Percentiles rank a stretch among this genome's conserved stretches.
Conservation (phyloP, 106 monocot species). For the Dactylorhiza incarnata region DNA sequence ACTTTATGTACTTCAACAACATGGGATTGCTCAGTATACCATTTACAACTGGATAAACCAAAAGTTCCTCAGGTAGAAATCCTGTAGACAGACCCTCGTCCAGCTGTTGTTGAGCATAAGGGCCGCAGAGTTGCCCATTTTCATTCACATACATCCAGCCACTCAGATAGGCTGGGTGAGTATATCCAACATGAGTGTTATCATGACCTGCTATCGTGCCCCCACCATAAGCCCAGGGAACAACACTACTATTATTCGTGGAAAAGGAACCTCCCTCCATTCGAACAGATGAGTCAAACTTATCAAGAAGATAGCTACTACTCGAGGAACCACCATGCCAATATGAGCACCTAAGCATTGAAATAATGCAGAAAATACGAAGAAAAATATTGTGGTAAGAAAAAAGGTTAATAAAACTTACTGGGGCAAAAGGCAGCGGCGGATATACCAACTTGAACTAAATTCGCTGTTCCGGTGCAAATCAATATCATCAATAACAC, state of each 20-base stretch:
- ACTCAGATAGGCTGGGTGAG: slow-evolving; percentile 21
- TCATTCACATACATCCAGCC: slow-evolving; percentile 74
- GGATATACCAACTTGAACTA: background rate
- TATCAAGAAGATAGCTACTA: slow-evolving; percentile 9
- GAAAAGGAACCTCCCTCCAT: slow-evolving; percentile 30
- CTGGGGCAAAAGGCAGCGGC: background rate
- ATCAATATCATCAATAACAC: background rate
- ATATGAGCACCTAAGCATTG: slow-evolving; percentile 17
- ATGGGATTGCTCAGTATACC: slow-evolving; percentile 36
- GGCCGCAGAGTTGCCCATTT: slow-evolving; percentile 59
- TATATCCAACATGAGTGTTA: slow-evolving; percentile 16
- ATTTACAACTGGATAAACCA: slow-evolving; percentile 54
- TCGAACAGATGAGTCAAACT: slow-evolving; percentile 17
- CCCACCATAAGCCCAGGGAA: slow-evolving; percentile 6
- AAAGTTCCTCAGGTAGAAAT: slow-evolving; percentile 54
- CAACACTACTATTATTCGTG: slow-evolving; percentile 13
- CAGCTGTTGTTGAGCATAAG: slow-evolving; percentile 49
- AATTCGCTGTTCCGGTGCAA: background rate
- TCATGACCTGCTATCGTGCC: slow-evolving; percentile 10
- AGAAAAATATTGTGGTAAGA: background rate
- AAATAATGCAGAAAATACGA: slow-evolving; percentile 9
- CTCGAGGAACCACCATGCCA: slow-evolving; percentile 11
- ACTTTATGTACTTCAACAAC: slow-evolving; percentile 33
- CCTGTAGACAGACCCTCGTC: slow-evolving; percentile 47
- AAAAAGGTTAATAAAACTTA: background rate